Evolutionary conservation across 2,329 filamentous ascomycete species (phyloP).

Genomic region (Aureobasidium sp.): DNA sequence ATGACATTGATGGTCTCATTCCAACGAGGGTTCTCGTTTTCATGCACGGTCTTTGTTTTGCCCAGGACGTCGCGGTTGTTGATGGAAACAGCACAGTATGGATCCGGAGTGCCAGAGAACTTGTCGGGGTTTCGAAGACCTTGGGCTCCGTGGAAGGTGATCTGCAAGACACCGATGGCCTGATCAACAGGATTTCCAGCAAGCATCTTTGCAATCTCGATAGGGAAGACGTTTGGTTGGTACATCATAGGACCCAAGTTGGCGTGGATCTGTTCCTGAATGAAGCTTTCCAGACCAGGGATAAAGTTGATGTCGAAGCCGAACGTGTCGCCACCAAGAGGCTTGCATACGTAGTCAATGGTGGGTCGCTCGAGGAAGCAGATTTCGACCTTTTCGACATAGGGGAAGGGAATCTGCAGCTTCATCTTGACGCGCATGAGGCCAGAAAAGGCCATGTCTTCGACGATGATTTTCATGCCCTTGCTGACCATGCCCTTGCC

Average conservation of each 20-base stretch:
- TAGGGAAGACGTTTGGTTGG: conserved; percentile 91
- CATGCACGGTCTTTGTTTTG: conserved; percentile 79
- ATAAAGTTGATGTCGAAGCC: conserved; percentile 99
- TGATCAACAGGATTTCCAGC: conserved; percentile 90
- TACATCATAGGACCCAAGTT: conserved; percentile 98
- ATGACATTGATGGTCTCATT: conserved; percentile 96
- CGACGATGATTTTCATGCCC: conserved; percentile 92
- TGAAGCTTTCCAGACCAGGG: conserved; percentile 86
- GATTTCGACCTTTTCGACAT: conserved; percentile 90
- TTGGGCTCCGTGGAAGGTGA: conserved; percentile 85
- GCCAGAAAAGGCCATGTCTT: conserved; percentile 93
- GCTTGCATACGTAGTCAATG: conserved; percentile 97
- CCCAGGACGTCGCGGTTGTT: conserved; percentile 77
- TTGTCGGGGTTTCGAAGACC: conserved; percentile 94
- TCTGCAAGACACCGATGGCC: conserved; percentile 85
- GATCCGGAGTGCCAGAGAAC: conserved; percentile 85
- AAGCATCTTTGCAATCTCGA: conserved; percentile 97
- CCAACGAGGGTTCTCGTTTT: conserved; percentile 84
- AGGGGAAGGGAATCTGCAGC: conserved; percentile 90
- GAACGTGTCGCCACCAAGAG: conserved; percentile 86
- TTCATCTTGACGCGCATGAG: conserved; percentile 97
- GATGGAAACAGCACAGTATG: conserved; percentile 77
- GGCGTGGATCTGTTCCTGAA: conserved; percentile 90
- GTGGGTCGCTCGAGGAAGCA: conserved; percentile 84
- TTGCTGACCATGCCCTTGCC: conserved; percentile 97